Percentiles rank a stretch among this genome's conserved stretches.
These are phyloP conservation scores for Camellia lanceoleosa DNA, from an alignment of 148 eudicot species.

Conservation along the genomic window DNA sequence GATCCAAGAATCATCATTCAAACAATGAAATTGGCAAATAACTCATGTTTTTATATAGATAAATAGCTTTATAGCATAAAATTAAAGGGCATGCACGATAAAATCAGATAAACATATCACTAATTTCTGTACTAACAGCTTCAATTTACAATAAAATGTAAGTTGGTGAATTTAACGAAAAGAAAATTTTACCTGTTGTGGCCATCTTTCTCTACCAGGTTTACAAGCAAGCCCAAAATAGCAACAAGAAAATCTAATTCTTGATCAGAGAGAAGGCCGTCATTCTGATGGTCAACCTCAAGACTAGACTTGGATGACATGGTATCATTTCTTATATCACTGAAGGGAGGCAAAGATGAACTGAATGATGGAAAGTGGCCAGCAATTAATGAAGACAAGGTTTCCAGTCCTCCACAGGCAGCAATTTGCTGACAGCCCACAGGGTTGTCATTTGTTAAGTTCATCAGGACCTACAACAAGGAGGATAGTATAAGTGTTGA, in stretches of 20 bases:
- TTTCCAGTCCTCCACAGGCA: conserved; percentile 83
- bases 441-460: conserved; percentile 89
- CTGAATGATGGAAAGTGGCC: conserved; percentile 74
- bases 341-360: conserved; percentile 24
- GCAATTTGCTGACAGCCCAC: conserved; percentile 91
- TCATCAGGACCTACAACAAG: conserved; percentile 74
- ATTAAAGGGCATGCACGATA: not conserved
- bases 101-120: not conserved
- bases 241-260: conserved; percentile 91
- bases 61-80: not conserved
- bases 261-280: conserved; percentile 62
- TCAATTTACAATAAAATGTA: not conserved
- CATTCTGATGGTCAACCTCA: conserved; percentile 43
- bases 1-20: not conserved
- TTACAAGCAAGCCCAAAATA: conserved; percentile 89
- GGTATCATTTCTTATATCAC: conserved; percentile 28
- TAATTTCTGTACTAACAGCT: not conserved
- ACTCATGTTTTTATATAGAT: not conserved
- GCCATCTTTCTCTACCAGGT: conserved; percentile 86
- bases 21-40: not conserved
- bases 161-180: not conserved
- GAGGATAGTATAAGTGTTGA: conserved; percentile 11
- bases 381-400: conserved; percentile 72
- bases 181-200: conserved; percentile 55
- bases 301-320: conserved; percentile 28